These are phyloP conservation scores for Spinacia oleracea DNA, from an alignment of 179 eudicot genomes.

Conservation along the genomic window DNA sequence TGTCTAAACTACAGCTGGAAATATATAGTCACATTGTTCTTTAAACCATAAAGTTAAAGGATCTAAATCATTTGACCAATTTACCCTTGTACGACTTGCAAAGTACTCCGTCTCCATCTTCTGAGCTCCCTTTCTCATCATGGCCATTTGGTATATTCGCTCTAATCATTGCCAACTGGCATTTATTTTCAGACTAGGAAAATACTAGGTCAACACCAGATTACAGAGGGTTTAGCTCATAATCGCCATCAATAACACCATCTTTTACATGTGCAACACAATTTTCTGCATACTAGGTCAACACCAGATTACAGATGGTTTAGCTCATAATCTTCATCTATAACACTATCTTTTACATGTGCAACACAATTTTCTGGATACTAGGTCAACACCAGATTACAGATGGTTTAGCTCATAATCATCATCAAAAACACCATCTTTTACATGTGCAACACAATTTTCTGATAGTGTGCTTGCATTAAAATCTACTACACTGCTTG, in stretches of 20 bases:
- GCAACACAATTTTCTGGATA: neutral
- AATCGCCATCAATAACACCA: neutral
- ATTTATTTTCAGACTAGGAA: neutral
- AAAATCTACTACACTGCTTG: neutral
- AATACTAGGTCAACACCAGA: neutral
- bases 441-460: too few species aligned
- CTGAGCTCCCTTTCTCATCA: neutral
- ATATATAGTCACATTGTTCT: too few species aligned
- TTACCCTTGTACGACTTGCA: too few species aligned
- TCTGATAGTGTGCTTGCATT: neutral
- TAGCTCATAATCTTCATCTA: neutral
- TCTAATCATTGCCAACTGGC: neutral
- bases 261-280: neutral
- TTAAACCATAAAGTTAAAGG: neutral
- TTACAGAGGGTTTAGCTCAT: neutral
- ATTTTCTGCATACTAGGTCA: neutral
- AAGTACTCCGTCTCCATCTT: neutral
- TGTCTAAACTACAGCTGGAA: neutral
- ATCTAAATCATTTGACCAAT: neutral
- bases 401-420: neutral
- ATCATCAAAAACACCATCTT: too few species aligned
- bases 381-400: neutral
- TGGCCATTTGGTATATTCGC: neutral
- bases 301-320: too few species aligned
- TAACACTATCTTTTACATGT: neutral